Conservation (phyloP, 495 filamentous ascomycete genomes). For the Podospora fimiseda region DNA sequence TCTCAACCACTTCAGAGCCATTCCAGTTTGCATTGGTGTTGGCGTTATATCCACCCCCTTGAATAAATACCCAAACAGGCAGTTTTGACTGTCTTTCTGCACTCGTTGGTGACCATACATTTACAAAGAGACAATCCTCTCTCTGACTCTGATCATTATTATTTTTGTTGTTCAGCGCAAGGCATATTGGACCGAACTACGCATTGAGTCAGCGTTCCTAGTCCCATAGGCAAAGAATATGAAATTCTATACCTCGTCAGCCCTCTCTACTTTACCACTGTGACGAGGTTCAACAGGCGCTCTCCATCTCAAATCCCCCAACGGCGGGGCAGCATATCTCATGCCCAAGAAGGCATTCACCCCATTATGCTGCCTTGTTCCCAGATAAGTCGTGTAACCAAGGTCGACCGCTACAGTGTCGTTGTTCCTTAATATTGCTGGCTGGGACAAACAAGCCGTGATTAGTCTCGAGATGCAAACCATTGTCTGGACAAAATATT, state of each 20-base stretch:
- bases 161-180: conserved; percentile 36
- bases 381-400: conserved; percentile 40
- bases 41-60: conserved; percentile 62
- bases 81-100: conserved; percentile 43
- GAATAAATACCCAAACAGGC: conserved; percentile 69
- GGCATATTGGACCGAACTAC: conserved; percentile 47
- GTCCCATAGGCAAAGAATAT: neutral
- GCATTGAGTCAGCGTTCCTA: neutral
- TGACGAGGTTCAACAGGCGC: conserved; percentile 29
- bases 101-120: conserved; percentile 62
- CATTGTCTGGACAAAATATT: no score
- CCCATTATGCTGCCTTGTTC: conserved; percentile 22
- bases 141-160: conserved; percentile 35
- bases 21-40: conserved; percentile 63
- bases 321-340: conserved; percentile 39
- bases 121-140: conserved; percentile 71
- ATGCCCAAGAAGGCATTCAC: conserved; percentile 39
- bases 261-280: conserved; percentile 14
- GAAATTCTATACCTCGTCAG: conserved; percentile 17
- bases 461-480: neutral
- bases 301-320: conserved; percentile 35
- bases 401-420: conserved; percentile 26
- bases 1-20: conserved; percentile 53
- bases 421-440: conserved; percentile 3
- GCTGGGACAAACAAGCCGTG: neutral